Percentiles rank a stretch among this genome's conserved stretches.
Evolutionary conservation across 305 asterid genomes (phyloP).

Genomic region (Solanum hybrid): DNA sequence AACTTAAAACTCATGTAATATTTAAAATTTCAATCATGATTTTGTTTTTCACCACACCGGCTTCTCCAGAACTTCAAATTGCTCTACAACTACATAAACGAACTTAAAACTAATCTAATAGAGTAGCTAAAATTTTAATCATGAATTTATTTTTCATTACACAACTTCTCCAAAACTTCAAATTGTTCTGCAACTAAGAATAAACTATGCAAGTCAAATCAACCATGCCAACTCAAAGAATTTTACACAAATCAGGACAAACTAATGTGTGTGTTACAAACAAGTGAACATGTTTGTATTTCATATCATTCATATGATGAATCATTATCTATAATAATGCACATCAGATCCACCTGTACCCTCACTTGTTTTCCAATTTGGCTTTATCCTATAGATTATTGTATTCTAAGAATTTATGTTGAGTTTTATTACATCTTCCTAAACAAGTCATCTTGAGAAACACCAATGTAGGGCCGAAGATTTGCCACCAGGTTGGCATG

Average conservation of each 20-base stretch:
- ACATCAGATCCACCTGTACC: not conserved
- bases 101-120: not conserved
- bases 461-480: not conserved
- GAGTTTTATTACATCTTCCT: not conserved
- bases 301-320: not conserved
- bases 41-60: not conserved
- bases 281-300: not conserved
- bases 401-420: not conserved
- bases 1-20: not conserved
- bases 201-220: not conserved
- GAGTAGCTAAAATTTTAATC: not conserved
- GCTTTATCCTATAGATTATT: not conserved
- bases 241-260: not conserved
- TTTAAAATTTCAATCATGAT: not conserved
- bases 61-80: not conserved
- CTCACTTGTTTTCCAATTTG: not conserved
- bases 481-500: not conserved
- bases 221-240: not conserved
- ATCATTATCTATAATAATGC: not conserved
- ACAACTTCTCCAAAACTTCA: not conserved
- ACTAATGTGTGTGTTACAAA: not conserved
- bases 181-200: not conserved
- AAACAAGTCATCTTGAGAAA: not conserved
- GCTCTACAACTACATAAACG: not conserved
- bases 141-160: not conserved